Conservation (phyloP, 306 rosid genomes). For the Fragaria nilgerrensis region DNA sequence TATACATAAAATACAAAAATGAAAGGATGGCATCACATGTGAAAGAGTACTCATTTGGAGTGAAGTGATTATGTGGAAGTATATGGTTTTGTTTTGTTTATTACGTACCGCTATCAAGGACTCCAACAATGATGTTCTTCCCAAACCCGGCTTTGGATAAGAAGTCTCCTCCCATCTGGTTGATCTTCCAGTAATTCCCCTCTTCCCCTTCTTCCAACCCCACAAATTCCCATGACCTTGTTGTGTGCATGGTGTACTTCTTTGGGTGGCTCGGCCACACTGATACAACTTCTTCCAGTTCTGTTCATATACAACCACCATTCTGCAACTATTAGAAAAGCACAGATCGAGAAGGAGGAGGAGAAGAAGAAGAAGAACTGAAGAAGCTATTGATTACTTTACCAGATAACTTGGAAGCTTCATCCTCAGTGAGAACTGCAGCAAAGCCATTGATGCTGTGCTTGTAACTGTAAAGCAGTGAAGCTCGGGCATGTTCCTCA, state of each 20-base stretch:
- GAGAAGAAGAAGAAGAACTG: too few species aligned
- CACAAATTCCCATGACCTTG: constrained; percentile 39
- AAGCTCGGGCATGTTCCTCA: constrained; percentile 57
- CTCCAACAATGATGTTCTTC: constrained; percentile 58
- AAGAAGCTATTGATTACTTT: constrained; percentile 7
- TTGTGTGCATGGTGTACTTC: constrained; percentile 35
- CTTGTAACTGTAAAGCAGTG: constrained; percentile 80
- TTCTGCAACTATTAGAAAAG: constrained; percentile 14
- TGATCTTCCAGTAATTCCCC: constrained; percentile 1
- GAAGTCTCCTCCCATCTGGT: constrained; percentile 31
- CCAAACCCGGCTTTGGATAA: constrained; percentile 57
- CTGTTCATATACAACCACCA: background rate
- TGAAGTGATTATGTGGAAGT: background rate
- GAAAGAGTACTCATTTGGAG: background rate
- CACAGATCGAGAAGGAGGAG: background rate
- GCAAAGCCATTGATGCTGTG: constrained; percentile 89
- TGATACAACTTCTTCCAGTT: constrained; percentile 28
- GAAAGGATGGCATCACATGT: constrained; percentile 19
- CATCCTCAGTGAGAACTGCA: constrained; percentile 62
- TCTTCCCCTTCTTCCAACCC: constrained; percentile 33
- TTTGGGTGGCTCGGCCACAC: constrained; percentile 27
- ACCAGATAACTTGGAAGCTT: constrained; percentile 74
- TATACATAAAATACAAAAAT: background rate
- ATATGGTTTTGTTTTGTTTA: background rate
- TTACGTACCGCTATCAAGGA: constrained; percentile 67